Conservation (phyloP, 164 flowering plant genomes). For the Dillenia turbinata region DNA sequence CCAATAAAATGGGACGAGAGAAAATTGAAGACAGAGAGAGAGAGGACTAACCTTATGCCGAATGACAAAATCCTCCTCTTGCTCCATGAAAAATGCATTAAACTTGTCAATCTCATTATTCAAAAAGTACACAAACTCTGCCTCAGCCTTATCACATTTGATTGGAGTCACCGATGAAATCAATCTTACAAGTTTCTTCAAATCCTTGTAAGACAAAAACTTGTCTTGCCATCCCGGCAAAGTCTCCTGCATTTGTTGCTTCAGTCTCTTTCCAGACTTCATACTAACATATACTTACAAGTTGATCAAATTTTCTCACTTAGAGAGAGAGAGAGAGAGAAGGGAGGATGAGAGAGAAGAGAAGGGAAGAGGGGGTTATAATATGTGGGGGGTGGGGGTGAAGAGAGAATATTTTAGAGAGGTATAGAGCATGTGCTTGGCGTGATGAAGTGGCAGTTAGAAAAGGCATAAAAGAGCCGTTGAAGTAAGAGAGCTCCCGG, state of each 20-base stretch:
- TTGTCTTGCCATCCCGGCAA: slow-evolving; percentile 85
- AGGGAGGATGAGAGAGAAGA: neutral
- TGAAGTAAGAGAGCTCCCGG: slow-evolving; percentile 27
- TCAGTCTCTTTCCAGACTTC: slow-evolving; percentile 89
- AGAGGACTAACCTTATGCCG: slow-evolving; percentile 43
- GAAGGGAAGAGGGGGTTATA: neutral
- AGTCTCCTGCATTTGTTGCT: slow-evolving; percentile 58
- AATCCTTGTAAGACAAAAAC: slow-evolving; percentile 66
- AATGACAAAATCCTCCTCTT: slow-evolving; percentile 85
- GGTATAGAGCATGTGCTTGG: slow-evolving; percentile 53
- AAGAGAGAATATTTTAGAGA: slow-evolving; percentile 40
- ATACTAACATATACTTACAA: slow-evolving; percentile 20
- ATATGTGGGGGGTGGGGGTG: slow-evolving; percentile 3
- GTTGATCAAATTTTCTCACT: neutral
- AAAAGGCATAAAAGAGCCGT: slow-evolving; percentile 18
- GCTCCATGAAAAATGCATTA: slow-evolving; percentile 76
- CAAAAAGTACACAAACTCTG: slow-evolving; percentile 53
- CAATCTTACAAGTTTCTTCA: slow-evolving; percentile 59
- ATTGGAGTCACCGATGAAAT: slow-evolving; percentile 34
- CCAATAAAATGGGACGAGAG: neutral
- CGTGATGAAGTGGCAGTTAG: slow-evolving; percentile 39
- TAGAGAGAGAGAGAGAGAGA: neutral
- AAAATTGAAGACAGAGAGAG: neutral
- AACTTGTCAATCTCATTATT: slow-evolving; percentile 84
- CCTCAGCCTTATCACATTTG: slow-evolving; percentile 37